Evolutionary conservation across 495 filamentous ascomycete genomes (phyloP).

Genomic region (Trichocladium uniseriatum): DNA sequence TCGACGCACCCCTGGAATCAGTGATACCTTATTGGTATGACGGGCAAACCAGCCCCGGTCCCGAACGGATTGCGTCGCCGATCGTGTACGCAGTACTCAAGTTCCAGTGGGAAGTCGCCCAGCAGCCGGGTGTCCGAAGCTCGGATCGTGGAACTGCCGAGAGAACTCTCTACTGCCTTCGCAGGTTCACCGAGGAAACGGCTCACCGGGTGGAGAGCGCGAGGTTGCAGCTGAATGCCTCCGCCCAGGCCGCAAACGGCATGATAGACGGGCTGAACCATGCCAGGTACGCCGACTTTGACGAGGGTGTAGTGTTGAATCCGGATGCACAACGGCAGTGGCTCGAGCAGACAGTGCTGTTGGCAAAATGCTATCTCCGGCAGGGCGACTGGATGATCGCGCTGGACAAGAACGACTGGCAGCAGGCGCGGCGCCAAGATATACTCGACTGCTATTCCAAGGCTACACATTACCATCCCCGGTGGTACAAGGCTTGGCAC

Average conservation of each 20-base stretch:
- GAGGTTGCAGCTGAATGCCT: constrained; percentile 41
- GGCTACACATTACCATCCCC: constrained; percentile 81
- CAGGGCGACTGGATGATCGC: constrained; percentile 92
- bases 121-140: constrained; percentile 29
- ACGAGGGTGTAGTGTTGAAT: constrained; percentile 35
- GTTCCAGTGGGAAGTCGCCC: constrained; percentile 82
- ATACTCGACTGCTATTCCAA: constrained; percentile 80
- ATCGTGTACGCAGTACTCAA: constrained; percentile 90
- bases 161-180: constrained; percentile 66
- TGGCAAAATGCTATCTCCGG: constrained; percentile 90
- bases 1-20: constrained; percentile 53
- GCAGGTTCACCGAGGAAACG: constrained; percentile 69
- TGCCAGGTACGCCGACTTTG: constrained; percentile 53
- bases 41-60: constrained; percentile 27
- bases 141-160: constrained; percentile 35
- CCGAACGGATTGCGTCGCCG: constrained; percentile 52
- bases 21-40: constrained; percentile 48
- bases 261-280: constrained; percentile 35
- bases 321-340: constrained; percentile 38
- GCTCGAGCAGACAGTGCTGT: constrained; percentile 59
- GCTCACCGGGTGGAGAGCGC: constrained; percentile 61
- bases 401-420: constrained; percentile 77
- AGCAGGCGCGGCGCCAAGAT: constrained; percentile 61
- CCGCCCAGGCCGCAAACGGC: constrained; percentile 45
- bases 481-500: constrained; percentile 99